Conservation (phyloP, 2,329 filamentous ascomycete species). For the Epichloe hybrida region DNA sequence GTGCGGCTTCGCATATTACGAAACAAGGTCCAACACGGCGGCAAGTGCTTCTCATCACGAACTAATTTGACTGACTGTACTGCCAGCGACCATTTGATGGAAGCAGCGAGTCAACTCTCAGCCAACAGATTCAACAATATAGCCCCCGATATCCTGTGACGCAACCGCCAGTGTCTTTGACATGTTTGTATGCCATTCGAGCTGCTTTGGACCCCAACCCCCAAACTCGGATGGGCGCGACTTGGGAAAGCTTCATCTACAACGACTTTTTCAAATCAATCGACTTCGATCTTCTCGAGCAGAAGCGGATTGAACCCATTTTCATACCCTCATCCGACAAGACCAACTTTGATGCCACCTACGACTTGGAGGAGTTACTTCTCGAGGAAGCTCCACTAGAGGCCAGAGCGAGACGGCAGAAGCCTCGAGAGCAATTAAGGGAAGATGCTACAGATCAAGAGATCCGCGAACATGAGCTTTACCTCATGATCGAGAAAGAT, state of each 20-base stretch:
- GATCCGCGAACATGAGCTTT: conserved; percentile 85
- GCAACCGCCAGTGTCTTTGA: conserved; percentile 74
- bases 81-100: conserved; percentile 84
- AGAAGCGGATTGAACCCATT: conserved; percentile 78
- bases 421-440: conserved; percentile 80
- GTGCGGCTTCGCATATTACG: background rate
- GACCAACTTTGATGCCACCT: conserved; percentile 97
- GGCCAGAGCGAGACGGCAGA: conserved; percentile 81
- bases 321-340: conserved; percentile 93
- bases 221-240: conserved; percentile 68
- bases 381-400: conserved; percentile 91
- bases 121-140: conserved; percentile 66
- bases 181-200: conserved; percentile 79
- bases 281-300: conserved; percentile 72
- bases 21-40: background rate
- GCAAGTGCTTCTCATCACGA: background rate
- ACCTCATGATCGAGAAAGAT: conserved; percentile 84
- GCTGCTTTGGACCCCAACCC: conserved; percentile 71
- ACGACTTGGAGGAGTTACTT: conserved; percentile 86
- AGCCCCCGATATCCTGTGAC: conserved; percentile 86
- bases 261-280: conserved; percentile 82
- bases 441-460: conserved; percentile 92
- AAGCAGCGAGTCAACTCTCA: conserved; percentile 67
- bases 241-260: conserved; percentile 73
- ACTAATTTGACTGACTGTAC: background rate